Conservation (phyloP, 139 green algal genomes). For the Edaphochlamys debaryana region DNA sequence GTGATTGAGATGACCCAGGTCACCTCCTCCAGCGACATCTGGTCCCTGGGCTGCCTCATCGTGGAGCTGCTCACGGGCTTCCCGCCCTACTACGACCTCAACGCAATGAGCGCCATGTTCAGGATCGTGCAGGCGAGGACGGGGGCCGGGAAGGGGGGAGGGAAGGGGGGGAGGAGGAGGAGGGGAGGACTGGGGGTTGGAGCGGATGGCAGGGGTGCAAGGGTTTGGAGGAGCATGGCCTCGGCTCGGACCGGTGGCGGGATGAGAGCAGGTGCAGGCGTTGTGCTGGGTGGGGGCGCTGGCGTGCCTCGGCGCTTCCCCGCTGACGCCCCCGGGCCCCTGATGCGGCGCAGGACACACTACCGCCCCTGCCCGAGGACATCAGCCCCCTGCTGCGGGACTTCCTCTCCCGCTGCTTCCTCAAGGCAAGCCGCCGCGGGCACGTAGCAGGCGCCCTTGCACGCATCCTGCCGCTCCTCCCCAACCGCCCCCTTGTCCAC, state of each 20-base stretch:
- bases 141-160: background rate
- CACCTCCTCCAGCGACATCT: conserved; percentile 92
- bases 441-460: no score
- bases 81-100: conserved; percentile 95
- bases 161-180: no score
- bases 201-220: no score
- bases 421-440: conserved; percentile 86
- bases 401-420: conserved; percentile 93
- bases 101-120: conserved; percentile 94
- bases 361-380: conserved; percentile 85
- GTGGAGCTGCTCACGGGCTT: conserved; percentile 95
- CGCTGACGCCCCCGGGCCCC: no score
- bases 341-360: conserved; percentile 66
- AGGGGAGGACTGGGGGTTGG: no score
- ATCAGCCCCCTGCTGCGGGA: conserved; percentile 80
- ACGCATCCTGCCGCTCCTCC: no score
- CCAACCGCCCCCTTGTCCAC: no score
- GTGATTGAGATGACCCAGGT: conserved; percentile 96
- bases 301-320: no score
- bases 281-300: no score
- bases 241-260: no score
- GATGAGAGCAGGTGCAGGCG: no score
- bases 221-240: no score
- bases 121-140: conserved; percentile 85
- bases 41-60: conserved; percentile 94